Base-by-base conservation (phyloP, 1,284 basidiomycete species). In the Ceratobasidium papillatum region DNA sequence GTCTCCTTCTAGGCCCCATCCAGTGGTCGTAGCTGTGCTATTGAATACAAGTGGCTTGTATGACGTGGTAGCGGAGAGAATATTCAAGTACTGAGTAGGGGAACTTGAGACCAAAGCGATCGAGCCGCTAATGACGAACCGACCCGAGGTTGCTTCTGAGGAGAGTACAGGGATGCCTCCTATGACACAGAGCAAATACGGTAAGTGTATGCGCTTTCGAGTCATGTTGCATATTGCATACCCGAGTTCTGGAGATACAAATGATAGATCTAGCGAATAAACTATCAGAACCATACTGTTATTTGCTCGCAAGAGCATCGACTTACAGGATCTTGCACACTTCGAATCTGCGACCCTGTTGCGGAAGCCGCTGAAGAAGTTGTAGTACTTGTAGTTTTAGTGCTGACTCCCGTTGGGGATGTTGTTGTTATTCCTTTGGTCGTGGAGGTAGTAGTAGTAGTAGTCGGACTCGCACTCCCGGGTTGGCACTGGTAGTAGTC, bases 1-100 rank as follows among this genome's bases (percentile, higher is more conserved):
- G 78, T 89, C 87, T 14, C 87, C 88, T 78, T 88, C 87, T 54
- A 89, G 82, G 41, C 84, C 85, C 88, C 88, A 89, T 77, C 87
- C 82, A 8, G 85, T 86, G 38, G 87, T 88, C 12, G 82, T 84
- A 34, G 87, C 85, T 0, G 85, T 84, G 1, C 81, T 77, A 71
- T 83, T 84, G 61, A 88, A 83, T 2, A 83, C 84, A 61, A 88
- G 79, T 8, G 86, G 80, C 78, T 87, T 85, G 80, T 87, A 89
- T 17, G 86, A 87, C 8, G 85, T 82, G 9, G 81, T 84, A 61
- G 79, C 81, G 59, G 80, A 82, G 77, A 86, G 80, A 72, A 87
- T 78, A 79, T 88, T 88, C 58, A 88, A 80, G 80, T 84, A 88
- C 45, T 86, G 81, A 43, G 83, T 81, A 32, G 85, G 84, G 76